These are phyloP conservation scores for Arachnopeziza araneosa DNA, from an alignment of 2,329 filamentous ascomycete species.

Conservation along the genomic window DNA sequence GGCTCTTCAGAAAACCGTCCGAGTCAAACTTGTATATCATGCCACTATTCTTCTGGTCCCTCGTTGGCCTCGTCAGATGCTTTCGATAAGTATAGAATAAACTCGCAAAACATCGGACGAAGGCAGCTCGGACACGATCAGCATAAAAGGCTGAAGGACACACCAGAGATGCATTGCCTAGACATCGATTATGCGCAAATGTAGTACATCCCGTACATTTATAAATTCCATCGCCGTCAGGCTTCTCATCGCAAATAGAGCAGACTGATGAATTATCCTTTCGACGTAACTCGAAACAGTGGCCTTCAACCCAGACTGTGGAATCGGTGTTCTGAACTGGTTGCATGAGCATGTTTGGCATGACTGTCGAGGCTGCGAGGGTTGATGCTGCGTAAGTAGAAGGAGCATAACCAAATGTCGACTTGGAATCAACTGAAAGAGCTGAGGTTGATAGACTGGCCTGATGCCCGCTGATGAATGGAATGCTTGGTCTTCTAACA, in stretches of 20 bases:
- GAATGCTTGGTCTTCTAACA: slow-evolving; percentile 63
- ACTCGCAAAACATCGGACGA: slow-evolving; percentile 61
- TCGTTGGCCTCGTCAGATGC: slow-evolving; percentile 52
- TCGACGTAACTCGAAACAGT: slow-evolving; percentile 65
- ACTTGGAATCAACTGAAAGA: slow-evolving; percentile 32
- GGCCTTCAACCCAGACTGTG: slow-evolving; percentile 78
- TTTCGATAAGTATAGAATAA: slow-evolving; percentile 62
- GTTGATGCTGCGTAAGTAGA: slow-evolving; percentile 85
- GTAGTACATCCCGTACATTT: slow-evolving; percentile 62
- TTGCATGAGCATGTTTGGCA: slow-evolving; percentile 78
- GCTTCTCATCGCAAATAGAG: slow-evolving; percentile 70
- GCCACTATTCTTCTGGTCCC: slow-evolving; percentile 54
- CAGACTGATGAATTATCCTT: slow-evolving; percentile 58
- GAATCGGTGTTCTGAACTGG: slow-evolving; percentile 74
- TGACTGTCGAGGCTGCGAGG: slow-evolving; percentile 76
- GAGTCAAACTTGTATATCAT: slow-evolving; percentile 61
- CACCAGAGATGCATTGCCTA: slow-evolving; percentile 58
- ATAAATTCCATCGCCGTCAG: slow-evolving; percentile 63
- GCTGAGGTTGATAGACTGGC: slow-evolving; percentile 66
- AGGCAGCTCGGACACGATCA: slow-evolving; percentile 57
- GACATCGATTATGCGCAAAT: slow-evolving; percentile 52
- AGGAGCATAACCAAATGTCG: slow-evolving; percentile 62
- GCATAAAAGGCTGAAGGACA: slow-evolving; percentile 57
- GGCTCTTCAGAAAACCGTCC: slow-evolving; percentile 58
- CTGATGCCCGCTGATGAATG: slow-evolving; percentile 64